Conservation (phyloP, 164 flowering plant genomes). For the Vitis amurensis region DNA sequence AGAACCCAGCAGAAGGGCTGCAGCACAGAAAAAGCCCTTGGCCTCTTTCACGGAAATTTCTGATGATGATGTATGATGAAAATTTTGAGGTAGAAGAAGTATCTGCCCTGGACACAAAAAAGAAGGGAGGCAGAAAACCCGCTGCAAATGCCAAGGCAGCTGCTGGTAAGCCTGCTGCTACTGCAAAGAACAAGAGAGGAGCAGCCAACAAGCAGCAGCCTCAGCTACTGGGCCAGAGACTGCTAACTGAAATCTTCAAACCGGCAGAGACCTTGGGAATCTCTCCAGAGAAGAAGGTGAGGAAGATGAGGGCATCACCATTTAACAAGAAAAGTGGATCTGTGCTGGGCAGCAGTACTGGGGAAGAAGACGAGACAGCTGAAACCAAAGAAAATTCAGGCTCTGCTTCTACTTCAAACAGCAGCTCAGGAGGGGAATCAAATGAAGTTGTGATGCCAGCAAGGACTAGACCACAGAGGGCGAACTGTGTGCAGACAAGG, state of each 20-base stretch:
- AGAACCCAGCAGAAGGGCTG: constrained; percentile 45
- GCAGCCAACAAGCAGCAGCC: constrained; percentile 42
- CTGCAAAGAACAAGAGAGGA: constrained; percentile 46
- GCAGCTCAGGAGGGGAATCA: constrained; percentile 18
- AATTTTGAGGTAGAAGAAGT: constrained; percentile 40
- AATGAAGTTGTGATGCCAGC: constrained; percentile 21
- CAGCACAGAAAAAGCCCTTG: constrained; percentile 39
- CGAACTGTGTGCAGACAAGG: constrained; percentile 30
- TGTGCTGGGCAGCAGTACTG: constrained; percentile 38
- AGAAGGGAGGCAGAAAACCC: constrained; percentile 57
- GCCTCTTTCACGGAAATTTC: constrained; percentile 32
- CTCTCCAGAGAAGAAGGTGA: constrained; percentile 83
- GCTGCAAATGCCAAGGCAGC: constrained; percentile 44
- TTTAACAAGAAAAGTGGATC: constrained; percentile 94
- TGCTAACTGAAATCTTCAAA: constrained; percentile 61
- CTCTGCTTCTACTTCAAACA: constrained; percentile 25
- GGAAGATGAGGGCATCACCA: constrained; percentile 84
- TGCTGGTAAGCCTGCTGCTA: constrained; percentile 33
- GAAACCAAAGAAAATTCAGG: constrained; percentile 20
- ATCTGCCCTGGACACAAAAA: constrained; percentile 22
- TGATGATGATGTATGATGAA: constrained; percentile 19
- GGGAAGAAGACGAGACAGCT: constrained; percentile 16
- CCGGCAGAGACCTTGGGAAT: constrained; percentile 40
- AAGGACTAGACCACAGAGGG: constrained; percentile 62
- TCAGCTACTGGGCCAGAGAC: constrained; percentile 42